A percentile compares a stretch with the other conserved stretches of the same genome.
Conservation (phyloP, 306 rosid genomes). For the Arachis stenosperma region DNA sequence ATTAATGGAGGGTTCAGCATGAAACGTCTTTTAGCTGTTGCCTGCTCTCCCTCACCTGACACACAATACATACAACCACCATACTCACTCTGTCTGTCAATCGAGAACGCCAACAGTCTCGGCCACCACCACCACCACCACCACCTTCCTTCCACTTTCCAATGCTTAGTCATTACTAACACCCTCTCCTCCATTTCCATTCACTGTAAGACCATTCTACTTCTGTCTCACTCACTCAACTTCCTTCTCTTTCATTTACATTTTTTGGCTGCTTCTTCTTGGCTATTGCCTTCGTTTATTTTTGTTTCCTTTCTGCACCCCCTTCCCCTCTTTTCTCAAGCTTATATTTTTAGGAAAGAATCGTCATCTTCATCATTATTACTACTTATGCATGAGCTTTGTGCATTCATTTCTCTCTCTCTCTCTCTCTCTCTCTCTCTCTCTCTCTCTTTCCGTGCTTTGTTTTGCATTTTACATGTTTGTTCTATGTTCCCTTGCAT, state of each 20-base stretch:
- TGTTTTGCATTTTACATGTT: conserved; percentile 11
- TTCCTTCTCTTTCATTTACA: not conserved
- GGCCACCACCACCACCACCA: not conserved
- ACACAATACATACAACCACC: too few species aligned
- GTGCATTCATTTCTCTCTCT: too few species aligned
- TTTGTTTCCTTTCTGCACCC: not conserved
- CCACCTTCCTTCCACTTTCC: conserved; percentile 3
- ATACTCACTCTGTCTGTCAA: too few species aligned
- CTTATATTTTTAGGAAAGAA: not conserved
- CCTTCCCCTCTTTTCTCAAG: too few species aligned
- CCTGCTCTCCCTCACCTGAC: conserved; percentile 45
- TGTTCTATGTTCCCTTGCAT: conserved; percentile 22
- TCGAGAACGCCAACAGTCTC: not conserved
- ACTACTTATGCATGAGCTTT: too few species aligned
- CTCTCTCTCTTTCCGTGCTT: not conserved
- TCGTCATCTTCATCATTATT: too few species aligned
- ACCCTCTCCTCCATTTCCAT: not conserved
- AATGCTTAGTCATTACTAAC: not conserved
- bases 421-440: too few species aligned
- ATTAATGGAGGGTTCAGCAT: not conserved
- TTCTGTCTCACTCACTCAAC: not conserved
- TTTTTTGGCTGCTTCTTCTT: not conserved
- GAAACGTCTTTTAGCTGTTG: conserved; percentile 5
- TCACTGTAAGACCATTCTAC: too few species aligned
- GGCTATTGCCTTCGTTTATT: not conserved